phyloP scores from a whole-genome alignment of 768 basidiomycete species.

The Paxillus rubicundulus region DNA sequence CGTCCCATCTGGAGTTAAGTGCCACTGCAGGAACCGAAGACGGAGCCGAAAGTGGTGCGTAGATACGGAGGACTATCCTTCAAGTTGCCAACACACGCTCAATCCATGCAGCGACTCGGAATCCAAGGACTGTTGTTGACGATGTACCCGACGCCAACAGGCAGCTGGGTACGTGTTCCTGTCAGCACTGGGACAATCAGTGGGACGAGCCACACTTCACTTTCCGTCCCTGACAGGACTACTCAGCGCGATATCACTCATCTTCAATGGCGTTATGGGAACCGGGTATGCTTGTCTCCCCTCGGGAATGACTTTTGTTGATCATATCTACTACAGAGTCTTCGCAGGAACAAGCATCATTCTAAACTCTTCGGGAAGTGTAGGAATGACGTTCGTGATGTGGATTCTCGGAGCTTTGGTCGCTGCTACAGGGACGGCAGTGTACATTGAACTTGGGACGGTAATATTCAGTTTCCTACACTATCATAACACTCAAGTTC shows the following conservation, averaged over 20 bases:
- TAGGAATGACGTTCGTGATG: conserved; percentile 65
- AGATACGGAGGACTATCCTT: neutral
- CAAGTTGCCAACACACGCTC: no score
- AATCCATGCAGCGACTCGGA: conserved; percentile 5
- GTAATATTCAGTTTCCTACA: conserved; percentile 33
- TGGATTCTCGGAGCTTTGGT: conserved; percentile 69
- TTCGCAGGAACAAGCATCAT: conserved; percentile 72
- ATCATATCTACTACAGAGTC: conserved; percentile 42
- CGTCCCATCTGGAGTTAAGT: neutral
- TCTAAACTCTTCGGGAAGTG: conserved; percentile 65
- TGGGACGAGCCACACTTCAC: neutral
- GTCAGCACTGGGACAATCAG: neutral
- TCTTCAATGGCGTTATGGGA: conserved; percentile 76
- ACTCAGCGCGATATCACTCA: conserved; percentile 57
- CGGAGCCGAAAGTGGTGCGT: conserved; percentile 14
- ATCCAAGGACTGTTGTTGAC: conserved; percentile 29
- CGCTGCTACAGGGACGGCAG: conserved; percentile 63
- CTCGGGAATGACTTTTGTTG: neutral
- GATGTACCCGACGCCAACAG: conserved; percentile 48
- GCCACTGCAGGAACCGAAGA: neutral
- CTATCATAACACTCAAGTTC: neutral
- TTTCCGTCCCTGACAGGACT: conserved; percentile 9
- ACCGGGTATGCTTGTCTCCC: conserved; percentile 50
- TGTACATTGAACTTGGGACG: conserved; percentile 75
- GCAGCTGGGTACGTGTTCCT: conserved; percentile 45